A percentile compares a stretch with the other conserved stretches of the same genome.
Evolutionary conservation across 208 protist species (phyloP).

Genomic region (Acanthamoeba sp.): DNA sequence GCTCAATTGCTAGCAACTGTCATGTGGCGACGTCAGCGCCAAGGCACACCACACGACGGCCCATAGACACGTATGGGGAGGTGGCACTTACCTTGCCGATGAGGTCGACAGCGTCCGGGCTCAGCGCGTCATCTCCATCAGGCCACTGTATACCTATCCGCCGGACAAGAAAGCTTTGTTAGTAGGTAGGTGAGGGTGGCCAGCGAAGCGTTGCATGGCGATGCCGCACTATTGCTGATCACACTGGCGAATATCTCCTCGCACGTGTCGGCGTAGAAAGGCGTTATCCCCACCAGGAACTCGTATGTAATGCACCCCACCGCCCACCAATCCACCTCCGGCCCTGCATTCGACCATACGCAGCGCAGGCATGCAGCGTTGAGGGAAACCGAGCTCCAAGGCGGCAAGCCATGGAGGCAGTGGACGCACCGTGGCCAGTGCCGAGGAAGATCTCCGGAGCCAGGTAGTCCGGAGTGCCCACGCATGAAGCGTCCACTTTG

Average conservation of each 20-base stretch:
- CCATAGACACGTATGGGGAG: no score
- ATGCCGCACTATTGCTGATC: constrained; percentile 66
- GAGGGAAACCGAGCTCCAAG: no score
- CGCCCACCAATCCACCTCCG: constrained; percentile 89
- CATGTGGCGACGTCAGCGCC: no score
- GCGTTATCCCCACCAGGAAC: constrained; percentile 88
- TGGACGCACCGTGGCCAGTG: constrained; percentile 79
- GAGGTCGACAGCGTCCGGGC: background rate
- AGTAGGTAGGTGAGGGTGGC: no score
- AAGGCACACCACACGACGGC: no score
- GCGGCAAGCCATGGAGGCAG: no score
- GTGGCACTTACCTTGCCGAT: background rate
- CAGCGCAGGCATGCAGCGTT: no score
- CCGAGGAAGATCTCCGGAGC: constrained; percentile 87
- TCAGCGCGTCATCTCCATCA: background rate
- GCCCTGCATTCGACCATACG: background rate
- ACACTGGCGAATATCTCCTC: constrained; percentile 90
- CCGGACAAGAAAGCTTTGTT: no score
- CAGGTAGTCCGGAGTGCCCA: constrained; percentile 86
- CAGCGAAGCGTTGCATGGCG: background rate
- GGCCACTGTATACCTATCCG: background rate
- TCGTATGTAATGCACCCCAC: constrained; percentile 89
- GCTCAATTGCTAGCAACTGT: background rate
- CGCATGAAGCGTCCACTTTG: background rate
- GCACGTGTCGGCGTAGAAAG: constrained; percentile 90